Percentiles rank a stretch among this genome's conserved stretches.
Conservation (phyloP, 2,329 filamentous ascomycete species). For the Pseudogymnoascus destructans region DNA sequence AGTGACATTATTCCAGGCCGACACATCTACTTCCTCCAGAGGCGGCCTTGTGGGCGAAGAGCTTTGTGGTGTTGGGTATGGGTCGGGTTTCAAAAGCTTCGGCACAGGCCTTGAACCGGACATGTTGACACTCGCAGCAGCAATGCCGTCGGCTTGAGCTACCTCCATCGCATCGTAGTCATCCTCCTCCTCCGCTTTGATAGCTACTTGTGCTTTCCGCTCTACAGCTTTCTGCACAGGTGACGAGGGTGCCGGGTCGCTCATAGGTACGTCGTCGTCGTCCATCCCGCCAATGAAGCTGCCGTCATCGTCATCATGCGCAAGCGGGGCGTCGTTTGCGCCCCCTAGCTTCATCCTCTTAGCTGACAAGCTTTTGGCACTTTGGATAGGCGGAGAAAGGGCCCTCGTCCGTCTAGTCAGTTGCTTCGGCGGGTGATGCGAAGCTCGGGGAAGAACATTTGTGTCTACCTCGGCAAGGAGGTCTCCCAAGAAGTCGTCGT, state of each 20-base stretch:
- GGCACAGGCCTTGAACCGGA: slow-evolving; percentile 65
- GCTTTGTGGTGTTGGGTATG: slow-evolving; percentile 56
- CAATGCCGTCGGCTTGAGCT: slow-evolving; percentile 58
- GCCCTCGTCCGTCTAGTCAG: slow-evolving; percentile 69
- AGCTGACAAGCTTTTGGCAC: slow-evolving; percentile 36
- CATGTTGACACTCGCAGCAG: slow-evolving; percentile 66
- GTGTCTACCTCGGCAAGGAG: slow-evolving; percentile 80
- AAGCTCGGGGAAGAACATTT: slow-evolving; percentile 47
- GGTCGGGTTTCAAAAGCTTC: slow-evolving; percentile 55
- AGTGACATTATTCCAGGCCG: slow-evolving; percentile 79
- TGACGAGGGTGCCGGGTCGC: slow-evolving; percentile 75
- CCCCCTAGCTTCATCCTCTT: slow-evolving; percentile 46
- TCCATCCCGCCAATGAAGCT: slow-evolving; percentile 42
- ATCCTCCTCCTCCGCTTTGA: slow-evolving; percentile 53
- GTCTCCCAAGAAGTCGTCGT: slow-evolving; percentile 74
- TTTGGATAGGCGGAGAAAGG: slow-evolving; percentile 55
- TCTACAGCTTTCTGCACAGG: slow-evolving; percentile 68
- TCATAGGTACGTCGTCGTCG: slow-evolving; percentile 64
- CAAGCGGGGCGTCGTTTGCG: slow-evolving; percentile 34
- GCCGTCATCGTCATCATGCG: slow-evolving; percentile 39
- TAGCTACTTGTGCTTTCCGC: slow-evolving; percentile 47
- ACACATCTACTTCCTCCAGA: slow-evolving; percentile 55
- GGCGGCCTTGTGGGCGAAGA: slow-evolving; percentile 60
- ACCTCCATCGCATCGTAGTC: slow-evolving; percentile 82
- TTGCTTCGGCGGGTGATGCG: slow-evolving; percentile 48